These are phyloP conservation scores for Aspergillus proliferans DNA, from an alignment of 2,329 filamentous ascomycete species.

Conservation along the genomic window DNA sequence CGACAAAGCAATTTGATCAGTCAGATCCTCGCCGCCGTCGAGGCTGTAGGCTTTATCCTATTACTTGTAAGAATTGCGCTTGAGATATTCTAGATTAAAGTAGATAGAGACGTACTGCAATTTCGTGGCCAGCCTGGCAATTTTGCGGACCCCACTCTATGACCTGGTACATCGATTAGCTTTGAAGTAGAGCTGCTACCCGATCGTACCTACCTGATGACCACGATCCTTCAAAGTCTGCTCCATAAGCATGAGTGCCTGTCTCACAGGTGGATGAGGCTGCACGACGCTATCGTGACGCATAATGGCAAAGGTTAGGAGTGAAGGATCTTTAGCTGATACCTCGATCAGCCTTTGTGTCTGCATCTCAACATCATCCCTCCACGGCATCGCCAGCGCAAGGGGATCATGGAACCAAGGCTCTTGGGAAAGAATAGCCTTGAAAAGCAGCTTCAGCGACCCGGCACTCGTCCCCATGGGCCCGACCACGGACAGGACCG, in stretches of 20 bases:
- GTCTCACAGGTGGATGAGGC: slow-evolving; percentile 52
- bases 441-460: slow-evolving; percentile 51
- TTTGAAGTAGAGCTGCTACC: not conserved
- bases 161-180: slow-evolving; percentile 26
- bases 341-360: slow-evolving; percentile 35
- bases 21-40: slow-evolving; percentile 49
- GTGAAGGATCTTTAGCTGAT: slow-evolving; percentile 21
- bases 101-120: slow-evolving; percentile 34
- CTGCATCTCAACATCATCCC: slow-evolving; percentile 39
- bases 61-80: too few species aligned
- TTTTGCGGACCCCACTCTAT: slow-evolving; percentile 54
- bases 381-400: slow-evolving; percentile 61
- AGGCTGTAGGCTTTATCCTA: slow-evolving; percentile 20
- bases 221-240: slow-evolving; percentile 47
- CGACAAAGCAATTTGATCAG: slow-evolving; percentile 47
- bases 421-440: slow-evolving; percentile 50
- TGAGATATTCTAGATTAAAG: too few species aligned
- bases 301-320: slow-evolving; percentile 52
- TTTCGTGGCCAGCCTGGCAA: slow-evolving; percentile 22
- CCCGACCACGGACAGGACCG: slow-evolving; percentile 57
- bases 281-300: slow-evolving; percentile 46
- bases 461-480: slow-evolving; percentile 54
- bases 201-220: slow-evolving; percentile 35
- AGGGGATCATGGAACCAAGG: slow-evolving; percentile 64
- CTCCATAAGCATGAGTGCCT: slow-evolving; percentile 49